Evolutionary conservation across 345 rosid genomes (phyloP).

Genomic region (Geranium brycei): DNA sequence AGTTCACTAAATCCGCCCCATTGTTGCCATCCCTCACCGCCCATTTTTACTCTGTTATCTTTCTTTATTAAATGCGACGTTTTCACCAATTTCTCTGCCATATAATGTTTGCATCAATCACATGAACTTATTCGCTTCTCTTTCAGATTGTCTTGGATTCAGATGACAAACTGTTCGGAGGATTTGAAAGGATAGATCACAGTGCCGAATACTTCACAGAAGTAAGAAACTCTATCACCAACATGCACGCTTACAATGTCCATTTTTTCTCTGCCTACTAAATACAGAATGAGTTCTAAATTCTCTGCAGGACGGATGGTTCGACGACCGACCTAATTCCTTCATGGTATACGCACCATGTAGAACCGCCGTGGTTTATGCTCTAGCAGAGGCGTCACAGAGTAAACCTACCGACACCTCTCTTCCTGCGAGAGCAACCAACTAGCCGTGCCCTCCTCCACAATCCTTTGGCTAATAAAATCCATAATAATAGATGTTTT

Average conservation of each 20-base stretch:
- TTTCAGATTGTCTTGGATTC: conserved; percentile 69
- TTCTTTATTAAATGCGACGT: no score
- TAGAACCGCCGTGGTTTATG: conserved; percentile 81
- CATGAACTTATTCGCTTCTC: neutral
- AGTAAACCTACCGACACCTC: neutral
- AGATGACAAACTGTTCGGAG: conserved; percentile 67
- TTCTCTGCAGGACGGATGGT: conserved; percentile 51
- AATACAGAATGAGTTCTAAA: neutral
- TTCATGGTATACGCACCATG: conserved; percentile 73
- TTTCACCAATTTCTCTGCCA: no score
- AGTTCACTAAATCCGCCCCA: no score
- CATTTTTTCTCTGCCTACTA: neutral
- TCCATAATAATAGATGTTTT: no score
- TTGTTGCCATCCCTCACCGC: no score
- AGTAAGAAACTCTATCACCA: conserved; percentile 30
- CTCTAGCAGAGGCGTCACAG: conserved; percentile 29
- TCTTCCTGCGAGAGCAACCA: neutral
- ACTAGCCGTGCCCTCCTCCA: neutral
- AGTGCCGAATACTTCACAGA: conserved; percentile 51
- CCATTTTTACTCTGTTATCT: no score
- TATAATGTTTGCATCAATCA: no score
- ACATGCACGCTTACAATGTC: neutral
- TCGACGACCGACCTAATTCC: conserved; percentile 57
- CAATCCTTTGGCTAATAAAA: neutral
- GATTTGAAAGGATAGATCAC: conserved; percentile 50